Conservation (phyloP, 1,284 basidiomycete genomes). For the Cryptococcus floricola region DNA sequence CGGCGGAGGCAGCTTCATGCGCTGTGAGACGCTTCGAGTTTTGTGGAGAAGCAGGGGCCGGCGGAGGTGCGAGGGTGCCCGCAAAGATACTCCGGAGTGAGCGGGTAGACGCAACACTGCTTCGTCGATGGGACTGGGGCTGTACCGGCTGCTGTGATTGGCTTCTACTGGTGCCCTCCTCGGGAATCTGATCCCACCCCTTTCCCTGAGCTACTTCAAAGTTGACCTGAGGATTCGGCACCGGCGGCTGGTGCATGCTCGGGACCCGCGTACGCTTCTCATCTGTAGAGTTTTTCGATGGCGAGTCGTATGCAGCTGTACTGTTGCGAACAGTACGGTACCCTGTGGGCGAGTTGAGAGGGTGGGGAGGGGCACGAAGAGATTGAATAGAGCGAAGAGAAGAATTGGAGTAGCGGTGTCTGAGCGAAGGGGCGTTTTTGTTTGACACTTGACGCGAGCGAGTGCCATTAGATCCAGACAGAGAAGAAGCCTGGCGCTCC, state of each 20-base stretch:
- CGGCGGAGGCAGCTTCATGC: constrained; percentile 26
- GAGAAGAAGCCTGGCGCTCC: not conserved
- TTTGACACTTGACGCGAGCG: constrained; percentile 11
- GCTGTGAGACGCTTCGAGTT: constrained; percentile 21
- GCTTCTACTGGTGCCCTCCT: constrained; percentile 3
- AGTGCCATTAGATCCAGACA: constrained; percentile 7
- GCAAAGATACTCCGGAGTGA: constrained; percentile 7
- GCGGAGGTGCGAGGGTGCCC: not conserved
- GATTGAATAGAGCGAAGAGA: constrained; percentile 41
- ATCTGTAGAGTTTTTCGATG: constrained; percentile 10
- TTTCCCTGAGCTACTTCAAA: constrained; percentile 34
- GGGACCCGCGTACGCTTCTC: constrained; percentile 21
- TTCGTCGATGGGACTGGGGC: not conserved
- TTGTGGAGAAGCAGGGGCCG: not conserved
- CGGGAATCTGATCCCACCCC: constrained; percentile 29
- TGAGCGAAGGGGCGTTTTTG: constrained; percentile 15
- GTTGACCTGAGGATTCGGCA: constrained; percentile 40
- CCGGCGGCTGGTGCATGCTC: constrained; percentile 42
- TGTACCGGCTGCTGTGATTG: not conserved
- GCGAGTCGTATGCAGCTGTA: constrained; percentile 24
- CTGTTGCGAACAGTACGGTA: constrained; percentile 19
- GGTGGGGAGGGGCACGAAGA: constrained; percentile 44
- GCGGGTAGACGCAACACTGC: constrained; percentile 8
- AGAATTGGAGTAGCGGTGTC: constrained; percentile 33
- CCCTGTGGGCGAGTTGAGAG: constrained; percentile 41